Conservation (phyloP, 495 filamentous ascomycete genomes). For the Aspergillus asperescens region DNA sequence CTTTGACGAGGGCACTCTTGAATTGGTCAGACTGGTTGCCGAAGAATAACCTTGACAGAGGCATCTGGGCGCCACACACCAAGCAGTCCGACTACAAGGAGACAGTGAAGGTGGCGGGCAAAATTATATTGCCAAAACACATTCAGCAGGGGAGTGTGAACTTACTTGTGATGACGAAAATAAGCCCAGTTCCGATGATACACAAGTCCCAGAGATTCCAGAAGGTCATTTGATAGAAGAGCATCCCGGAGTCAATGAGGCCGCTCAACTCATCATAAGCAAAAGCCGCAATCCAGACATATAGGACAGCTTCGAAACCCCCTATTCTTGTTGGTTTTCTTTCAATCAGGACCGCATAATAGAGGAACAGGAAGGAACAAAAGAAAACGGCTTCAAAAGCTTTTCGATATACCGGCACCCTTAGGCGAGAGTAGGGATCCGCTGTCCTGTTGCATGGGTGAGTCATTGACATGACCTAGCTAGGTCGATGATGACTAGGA, state of each 20-base stretch:
- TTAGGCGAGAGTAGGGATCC: conserved; percentile 77
- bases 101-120: too few relatives aligned
- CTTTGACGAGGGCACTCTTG: too few relatives aligned
- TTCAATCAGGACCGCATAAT: conserved; percentile 77
- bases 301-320: conserved; percentile 48
- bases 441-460: conserved; percentile 43
- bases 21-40: too few relatives aligned
- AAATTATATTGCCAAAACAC: not conserved
- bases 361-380: conserved; percentile 69
- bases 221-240: conserved; percentile 83
- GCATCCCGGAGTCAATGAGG: conserved; percentile 70
- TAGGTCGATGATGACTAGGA: not conserved
- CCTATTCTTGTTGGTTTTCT: conserved; percentile 46
- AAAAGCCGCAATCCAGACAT: conserved; percentile 76
- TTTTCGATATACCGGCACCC: conserved; percentile 90
- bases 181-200: conserved; percentile 76
- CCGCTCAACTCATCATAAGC: conserved; percentile 81
- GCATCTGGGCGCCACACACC: too few relatives aligned
- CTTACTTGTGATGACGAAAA: conserved; percentile 69
- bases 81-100: too few relatives aligned
- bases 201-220: conserved; percentile 87
- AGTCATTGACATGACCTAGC: not conserved
- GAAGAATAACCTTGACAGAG: too few relatives aligned
- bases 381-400: conserved; percentile 87
- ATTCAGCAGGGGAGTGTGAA: conserved; percentile 18